A percentile compares a stretch with the other conserved stretches of the same genome.
Evolutionary conservation across 2,329 filamentous ascomycete genomes (phyloP).

Genomic region (Colletotrichum tabaci): DNA sequence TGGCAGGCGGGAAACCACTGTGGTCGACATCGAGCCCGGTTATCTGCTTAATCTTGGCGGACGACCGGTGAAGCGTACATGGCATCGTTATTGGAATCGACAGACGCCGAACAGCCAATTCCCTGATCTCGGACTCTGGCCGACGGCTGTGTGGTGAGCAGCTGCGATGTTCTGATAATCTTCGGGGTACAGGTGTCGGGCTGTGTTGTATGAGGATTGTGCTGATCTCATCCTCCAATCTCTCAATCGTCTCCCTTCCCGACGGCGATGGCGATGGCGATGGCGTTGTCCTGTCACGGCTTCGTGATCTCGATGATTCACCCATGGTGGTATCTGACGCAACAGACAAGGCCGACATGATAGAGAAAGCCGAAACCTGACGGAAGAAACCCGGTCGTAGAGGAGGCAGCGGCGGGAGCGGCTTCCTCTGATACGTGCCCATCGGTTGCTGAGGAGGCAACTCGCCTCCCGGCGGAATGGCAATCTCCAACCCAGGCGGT

Average conservation of each 20-base stretch:
- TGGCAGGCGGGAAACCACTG: constrained; percentile 9
- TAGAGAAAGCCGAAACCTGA: constrained; percentile 28
- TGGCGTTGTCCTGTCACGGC: constrained; percentile 24
- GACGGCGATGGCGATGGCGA: constrained; percentile 25
- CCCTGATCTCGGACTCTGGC: constrained; percentile 13
- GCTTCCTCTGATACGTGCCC: constrained; percentile 46
- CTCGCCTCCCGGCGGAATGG: constrained; percentile 41
- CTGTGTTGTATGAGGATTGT: constrained; percentile 35
- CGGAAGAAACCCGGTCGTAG: constrained; percentile 21
- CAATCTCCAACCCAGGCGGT: constrained; percentile 44
- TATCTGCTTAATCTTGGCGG: constrained; percentile 59
- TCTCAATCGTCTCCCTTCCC: constrained; percentile 18
- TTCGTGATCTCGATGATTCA: constrained; percentile 29
- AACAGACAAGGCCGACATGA: constrained; percentile 19
- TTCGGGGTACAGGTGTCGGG: constrained; percentile 11
- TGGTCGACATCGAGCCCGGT: constrained; percentile 56
- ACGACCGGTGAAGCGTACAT: constrained; percentile 50
- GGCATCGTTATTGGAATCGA: constrained; percentile 25
- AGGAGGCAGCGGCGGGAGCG: constrained; percentile 47
- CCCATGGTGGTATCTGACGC: constrained; percentile 16
- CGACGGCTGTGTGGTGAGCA: constrained; percentile 31
- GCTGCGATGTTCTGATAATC: constrained; percentile 29
- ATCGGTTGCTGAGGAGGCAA: constrained; percentile 43
- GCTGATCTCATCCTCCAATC: constrained; percentile 33
- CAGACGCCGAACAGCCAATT: constrained; percentile 28